These are phyloP conservation scores for Solanum rostratum DNA, from an alignment of 257 asterid species.

Conservation along the genomic window DNA sequence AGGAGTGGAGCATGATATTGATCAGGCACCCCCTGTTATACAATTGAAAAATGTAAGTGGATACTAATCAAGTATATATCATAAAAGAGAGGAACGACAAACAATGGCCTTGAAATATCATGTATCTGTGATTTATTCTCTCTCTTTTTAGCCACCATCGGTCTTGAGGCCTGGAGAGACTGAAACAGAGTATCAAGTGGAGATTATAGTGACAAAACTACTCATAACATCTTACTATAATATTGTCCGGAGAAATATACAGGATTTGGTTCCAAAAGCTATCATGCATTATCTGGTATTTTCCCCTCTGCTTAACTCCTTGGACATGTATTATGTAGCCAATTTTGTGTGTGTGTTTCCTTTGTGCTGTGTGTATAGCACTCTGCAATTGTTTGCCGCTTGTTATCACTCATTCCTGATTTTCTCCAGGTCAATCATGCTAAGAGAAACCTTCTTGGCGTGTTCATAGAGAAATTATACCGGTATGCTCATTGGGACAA, in stretches of 20 bases:
- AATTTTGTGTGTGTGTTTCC: not conserved
- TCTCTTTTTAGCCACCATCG: constrained; percentile 32
- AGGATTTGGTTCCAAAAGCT: constrained; percentile 66
- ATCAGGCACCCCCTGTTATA: not conserved
- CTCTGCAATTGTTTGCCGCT: not conserved
- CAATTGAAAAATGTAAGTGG: not conserved
- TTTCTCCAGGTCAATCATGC: constrained; percentile 12
- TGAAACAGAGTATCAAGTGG: constrained; percentile 43
- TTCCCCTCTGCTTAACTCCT: not conserved
- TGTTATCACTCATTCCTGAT: not conserved
- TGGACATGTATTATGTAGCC: not conserved
- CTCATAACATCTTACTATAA: constrained; percentile 56
- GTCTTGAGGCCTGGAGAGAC: constrained; percentile 44
- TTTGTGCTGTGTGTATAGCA: not conserved
- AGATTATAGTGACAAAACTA: constrained; percentile 40
- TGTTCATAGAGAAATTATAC: constrained; percentile 5
- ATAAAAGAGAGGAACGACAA: not conserved
- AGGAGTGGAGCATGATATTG: not conserved
- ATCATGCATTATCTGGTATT: constrained; percentile 61
- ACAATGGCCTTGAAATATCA: not conserved
- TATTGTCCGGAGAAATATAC: constrained; percentile 55
- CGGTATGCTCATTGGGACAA: constrained; percentile 1
- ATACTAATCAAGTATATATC: not conserved
- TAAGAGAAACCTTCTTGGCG: constrained; percentile 8
- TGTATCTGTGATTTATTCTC: not conserved